Evolutionary conservation across 208 protist species (phyloP).

Genomic region (Acanthamoeba divionensis): DNA sequence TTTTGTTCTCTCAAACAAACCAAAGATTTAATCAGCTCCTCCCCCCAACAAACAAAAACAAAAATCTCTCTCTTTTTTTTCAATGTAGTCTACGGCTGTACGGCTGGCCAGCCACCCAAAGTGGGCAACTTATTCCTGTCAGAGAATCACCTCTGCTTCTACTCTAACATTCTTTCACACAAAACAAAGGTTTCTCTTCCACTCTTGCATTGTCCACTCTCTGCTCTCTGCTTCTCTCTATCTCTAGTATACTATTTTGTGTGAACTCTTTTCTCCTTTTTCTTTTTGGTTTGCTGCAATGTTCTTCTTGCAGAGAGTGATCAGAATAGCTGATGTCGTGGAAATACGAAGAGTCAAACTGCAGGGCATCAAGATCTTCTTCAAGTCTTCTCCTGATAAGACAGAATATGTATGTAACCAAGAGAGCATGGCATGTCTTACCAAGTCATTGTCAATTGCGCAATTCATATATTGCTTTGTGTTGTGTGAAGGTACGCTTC

Average conservation of each 20-base stretch:
- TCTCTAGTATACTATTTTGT: neutral
- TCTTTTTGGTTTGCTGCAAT: neutral
- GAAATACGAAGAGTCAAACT: neutral
- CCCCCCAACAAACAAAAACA: neutral
- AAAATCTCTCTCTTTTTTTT: neutral
- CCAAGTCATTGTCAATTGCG: no score
- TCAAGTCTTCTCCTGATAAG: neutral
- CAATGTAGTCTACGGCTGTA: neutral
- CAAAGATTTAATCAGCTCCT: neutral
- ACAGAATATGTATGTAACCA: neutral
- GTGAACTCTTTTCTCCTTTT: neutral
- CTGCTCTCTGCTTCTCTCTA: neutral
- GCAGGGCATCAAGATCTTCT: slow-evolving; percentile 6
- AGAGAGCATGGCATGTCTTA: no score
- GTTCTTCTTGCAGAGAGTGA: neutral
- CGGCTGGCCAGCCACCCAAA: neutral
- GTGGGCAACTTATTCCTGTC: slow-evolving; percentile 16
- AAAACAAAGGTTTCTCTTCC: neutral
- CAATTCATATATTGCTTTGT: no score
- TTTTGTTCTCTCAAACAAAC: neutral
- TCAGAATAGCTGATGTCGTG: neutral
- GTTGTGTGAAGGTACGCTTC: neutral
- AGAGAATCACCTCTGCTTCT: neutral
- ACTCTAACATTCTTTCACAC: neutral
- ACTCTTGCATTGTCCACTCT: neutral